Evolutionary conservation across 176 grass and related monocot genomes (phyloP), one percentile per base, ranked within the genome.

Genomic region (Eragrostis curvula): DNA sequence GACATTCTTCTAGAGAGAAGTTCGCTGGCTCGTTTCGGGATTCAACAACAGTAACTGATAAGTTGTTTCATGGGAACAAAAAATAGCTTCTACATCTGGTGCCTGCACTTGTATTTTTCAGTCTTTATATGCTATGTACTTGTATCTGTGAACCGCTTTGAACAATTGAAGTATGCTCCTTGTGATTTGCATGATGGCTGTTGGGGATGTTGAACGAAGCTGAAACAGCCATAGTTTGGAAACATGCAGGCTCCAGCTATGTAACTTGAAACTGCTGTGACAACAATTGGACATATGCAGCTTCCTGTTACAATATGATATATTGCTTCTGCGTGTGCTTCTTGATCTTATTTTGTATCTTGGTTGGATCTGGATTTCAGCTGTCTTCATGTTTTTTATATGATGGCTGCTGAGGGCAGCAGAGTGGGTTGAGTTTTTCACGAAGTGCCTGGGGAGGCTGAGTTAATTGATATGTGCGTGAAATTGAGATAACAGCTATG

Each of bases 1-100:
- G 49, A 80, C 92, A 72, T 91, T 79, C 73, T 94, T 94, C 85
- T 94, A 87, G 63, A n/a, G 76, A 74, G 25, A 48, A 7, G 24
- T 3, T 68, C 5, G 12, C 28, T 28, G 3, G 14, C 50, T 41
- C 78, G 41, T 87, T 51, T 41, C 24, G 24, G 61, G 41, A 81
- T 67, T 55, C 84, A 66, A 73, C 17, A 27, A 9, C 70, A 69
- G 78, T 29, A 20, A 81, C 69, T 17, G 27, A 23, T 80, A 87
- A 68, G 47, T 58, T 79, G 66, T 51, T 66, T 27, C 5, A 8
- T 49, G 70, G 13, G 49, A 15, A 48, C 21, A 1, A 32, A 27
- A 79, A 67, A 40, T 24, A 74, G 50, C 69, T 48, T 75, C 69
- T 14, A 40, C 13, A 58, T 81, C 78, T 48, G 14, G 59, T 81